Conservation (phyloP, 2,329 filamentous ascomycete genomes). For the Aureobasidium mangrovei region DNA sequence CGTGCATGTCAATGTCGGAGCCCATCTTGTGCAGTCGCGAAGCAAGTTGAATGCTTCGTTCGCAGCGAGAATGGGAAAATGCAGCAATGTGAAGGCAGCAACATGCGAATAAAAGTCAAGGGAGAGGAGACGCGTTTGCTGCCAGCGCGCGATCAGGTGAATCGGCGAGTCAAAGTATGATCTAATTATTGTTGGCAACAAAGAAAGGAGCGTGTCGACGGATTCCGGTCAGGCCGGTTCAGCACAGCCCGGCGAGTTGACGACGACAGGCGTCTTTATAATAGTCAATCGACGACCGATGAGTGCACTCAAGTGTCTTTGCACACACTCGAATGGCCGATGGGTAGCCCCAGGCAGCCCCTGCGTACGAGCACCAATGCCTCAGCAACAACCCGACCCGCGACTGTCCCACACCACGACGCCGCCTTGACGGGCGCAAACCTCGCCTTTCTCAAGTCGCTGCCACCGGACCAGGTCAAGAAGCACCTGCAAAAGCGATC, state of each 20-base stretch:
- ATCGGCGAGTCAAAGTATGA: too few species aligned
- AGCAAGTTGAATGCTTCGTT: constrained; percentile 9
- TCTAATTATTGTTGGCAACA: too few species aligned
- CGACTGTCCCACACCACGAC: constrained; percentile 20
- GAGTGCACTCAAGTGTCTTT: neutral
- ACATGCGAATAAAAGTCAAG: neutral
- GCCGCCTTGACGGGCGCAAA: constrained; percentile 43
- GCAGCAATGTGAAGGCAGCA: constrained; percentile 1
- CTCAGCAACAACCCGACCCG: constrained; percentile 18
- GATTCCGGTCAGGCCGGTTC: too few species aligned
- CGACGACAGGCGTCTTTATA: neutral
- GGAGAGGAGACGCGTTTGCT: neutral
- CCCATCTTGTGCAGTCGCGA: constrained; percentile 21
- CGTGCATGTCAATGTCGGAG: constrained; percentile 29
- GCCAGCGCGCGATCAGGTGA: constrained; percentile 1
- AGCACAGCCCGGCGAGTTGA: too few species aligned
- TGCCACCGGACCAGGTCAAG: constrained; percentile 14
- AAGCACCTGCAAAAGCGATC: constrained; percentile 8
- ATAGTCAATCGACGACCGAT: neutral
- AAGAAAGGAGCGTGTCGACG: too few species aligned
- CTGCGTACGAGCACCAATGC: constrained; percentile 2
- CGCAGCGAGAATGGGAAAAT: neutral
- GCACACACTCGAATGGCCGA: neutral
- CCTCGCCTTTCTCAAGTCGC: constrained; percentile 39
- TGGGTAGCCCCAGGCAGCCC: constrained; percentile 11